Conservation (phyloP, 1,284 basidiomycete species). For the Cystobasidium pallidum region DNA sequence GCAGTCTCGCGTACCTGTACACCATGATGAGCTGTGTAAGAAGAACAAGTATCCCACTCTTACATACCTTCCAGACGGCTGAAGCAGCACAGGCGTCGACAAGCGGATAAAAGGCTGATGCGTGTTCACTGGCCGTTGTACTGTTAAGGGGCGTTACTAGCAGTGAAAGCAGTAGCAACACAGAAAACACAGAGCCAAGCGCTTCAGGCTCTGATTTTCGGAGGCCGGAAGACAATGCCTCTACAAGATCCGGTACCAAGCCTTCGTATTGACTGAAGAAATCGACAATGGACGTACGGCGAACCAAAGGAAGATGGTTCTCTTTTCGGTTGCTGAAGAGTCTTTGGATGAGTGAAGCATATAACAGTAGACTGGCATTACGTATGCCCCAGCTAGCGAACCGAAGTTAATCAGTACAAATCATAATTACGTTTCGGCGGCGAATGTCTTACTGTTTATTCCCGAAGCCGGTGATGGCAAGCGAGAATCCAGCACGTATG, state of each 20-base stretch:
- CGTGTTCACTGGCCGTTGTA: background rate
- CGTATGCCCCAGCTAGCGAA: constrained; percentile 43
- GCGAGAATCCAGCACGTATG: constrained; percentile 27
- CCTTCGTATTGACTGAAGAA: constrained; percentile 34
- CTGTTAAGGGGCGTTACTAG: constrained; percentile 2
- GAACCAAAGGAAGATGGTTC: constrained; percentile 15
- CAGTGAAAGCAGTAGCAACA: constrained; percentile 34
- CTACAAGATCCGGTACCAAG: constrained; percentile 13
- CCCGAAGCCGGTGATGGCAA: constrained; percentile 35
- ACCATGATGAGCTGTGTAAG: background rate
- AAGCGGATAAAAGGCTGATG: constrained; percentile 18
- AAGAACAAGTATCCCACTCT: background rate
- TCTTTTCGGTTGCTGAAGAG: constrained; percentile 30
- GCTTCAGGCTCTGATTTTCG: background rate
- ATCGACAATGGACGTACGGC: constrained; percentile 20
- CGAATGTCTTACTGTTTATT: constrained; percentile 16
- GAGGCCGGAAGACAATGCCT: constrained; percentile 4
- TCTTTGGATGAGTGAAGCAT: constrained; percentile 40
- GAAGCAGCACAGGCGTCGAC: constrained; percentile 25
- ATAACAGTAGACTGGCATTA: constrained; percentile 44
- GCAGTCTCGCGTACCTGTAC: constrained; percentile 31
- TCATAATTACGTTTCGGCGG: background rate
- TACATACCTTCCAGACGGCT: constrained; percentile 34
- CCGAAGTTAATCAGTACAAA: background rate
- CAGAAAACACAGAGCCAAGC: constrained; percentile 37